phyloP scores from a whole-genome alignment of 2,329 filamentous ascomycete genomes.

The Fusarium equiseti region DNA sequence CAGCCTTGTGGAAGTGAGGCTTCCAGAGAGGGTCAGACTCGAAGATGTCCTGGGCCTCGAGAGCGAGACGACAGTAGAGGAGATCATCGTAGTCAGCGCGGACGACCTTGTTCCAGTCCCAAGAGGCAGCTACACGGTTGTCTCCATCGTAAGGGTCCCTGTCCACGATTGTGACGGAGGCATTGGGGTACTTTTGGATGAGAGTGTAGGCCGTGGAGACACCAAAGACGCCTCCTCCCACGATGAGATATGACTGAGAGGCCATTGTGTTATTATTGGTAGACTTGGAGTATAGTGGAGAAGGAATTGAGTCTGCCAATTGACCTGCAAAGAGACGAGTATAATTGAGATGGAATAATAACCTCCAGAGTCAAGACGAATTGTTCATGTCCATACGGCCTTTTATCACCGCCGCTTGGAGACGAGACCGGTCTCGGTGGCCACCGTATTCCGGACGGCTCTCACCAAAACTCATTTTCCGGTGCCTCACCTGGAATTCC shows the following conservation, averaged over 20 bases:
- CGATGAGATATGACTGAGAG: constrained; percentile 63
- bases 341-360: neutral
- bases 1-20: constrained; percentile 69
- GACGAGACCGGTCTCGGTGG: constrained; percentile 36
- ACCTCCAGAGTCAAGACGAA: constrained; percentile 13
- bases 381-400: constrained; percentile 20
- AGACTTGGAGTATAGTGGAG: constrained; percentile 8
- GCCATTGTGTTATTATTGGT: constrained; percentile 40
- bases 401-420: constrained; percentile 39
- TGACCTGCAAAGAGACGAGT: neutral
- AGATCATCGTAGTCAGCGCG: constrained; percentile 59
- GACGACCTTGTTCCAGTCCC: constrained; percentile 60
- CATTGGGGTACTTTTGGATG: constrained; percentile 62
- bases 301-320: constrained; percentile 19
- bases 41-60: constrained; percentile 75
- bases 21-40: constrained; percentile 67
- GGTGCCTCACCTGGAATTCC: constrained; percentile 33
- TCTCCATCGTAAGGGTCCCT: constrained; percentile 64
- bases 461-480: constrained; percentile 34
- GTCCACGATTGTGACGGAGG: constrained; percentile 69
- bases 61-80: constrained; percentile 72
- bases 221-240: constrained; percentile 75
- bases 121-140: constrained; percentile 69
- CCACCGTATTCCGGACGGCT: constrained; percentile 29
- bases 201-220: constrained; percentile 75